Evolutionary conservation across 108 stramenopile genomes (phyloP), one percentile per base, ranked within the genome.

Genomic region (Conticribra weissflogii): DNA sequence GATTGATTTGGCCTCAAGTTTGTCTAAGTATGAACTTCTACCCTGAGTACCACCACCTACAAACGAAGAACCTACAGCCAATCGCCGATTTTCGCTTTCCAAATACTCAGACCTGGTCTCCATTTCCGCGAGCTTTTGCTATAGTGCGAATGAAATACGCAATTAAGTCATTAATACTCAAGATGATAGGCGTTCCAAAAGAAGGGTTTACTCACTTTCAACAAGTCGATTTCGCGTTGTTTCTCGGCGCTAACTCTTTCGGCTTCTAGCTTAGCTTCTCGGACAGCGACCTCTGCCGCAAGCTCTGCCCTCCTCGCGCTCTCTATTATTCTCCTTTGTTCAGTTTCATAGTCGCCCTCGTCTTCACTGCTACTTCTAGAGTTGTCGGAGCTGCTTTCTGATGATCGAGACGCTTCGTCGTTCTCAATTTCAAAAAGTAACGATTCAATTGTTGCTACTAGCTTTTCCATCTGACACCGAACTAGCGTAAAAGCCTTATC

Each of bases 401-500:
- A 88, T 21, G 67, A 68, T 19, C 24, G 24, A n/a, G 76, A 79
- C 18, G 82, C 72, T 2, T 66, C 78, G 45, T 83, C 86, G 36
- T 84, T 80, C 46, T 89, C 93, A 27, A 94, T 86, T 32, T 86
- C 68, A 3, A 85, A 76, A 51, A 94, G 72, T 18, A 91, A 61
- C 16, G 83, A 78, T 66, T 94, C 88, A 36, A 91, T 91, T 63
- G 82, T 81, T 23, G 85, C 61, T 14, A 94, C 86, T 25, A 94
- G 65, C 31, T 87, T 81, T 51, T 91, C 84, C 68, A 94, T 89
- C 32, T 87, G 81, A 54, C 78, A 60, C 23, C 79, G 73, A 17
- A 91, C 88, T 19, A 88, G 52, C 24, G 57, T 59, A 71, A 94
- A 94, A 0, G 93, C 81, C 66, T 87, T 86, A 32, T 94, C 93